Conservation (phyloP, 805 yeast species). For the Saccharomyces eubayanus region DNA sequence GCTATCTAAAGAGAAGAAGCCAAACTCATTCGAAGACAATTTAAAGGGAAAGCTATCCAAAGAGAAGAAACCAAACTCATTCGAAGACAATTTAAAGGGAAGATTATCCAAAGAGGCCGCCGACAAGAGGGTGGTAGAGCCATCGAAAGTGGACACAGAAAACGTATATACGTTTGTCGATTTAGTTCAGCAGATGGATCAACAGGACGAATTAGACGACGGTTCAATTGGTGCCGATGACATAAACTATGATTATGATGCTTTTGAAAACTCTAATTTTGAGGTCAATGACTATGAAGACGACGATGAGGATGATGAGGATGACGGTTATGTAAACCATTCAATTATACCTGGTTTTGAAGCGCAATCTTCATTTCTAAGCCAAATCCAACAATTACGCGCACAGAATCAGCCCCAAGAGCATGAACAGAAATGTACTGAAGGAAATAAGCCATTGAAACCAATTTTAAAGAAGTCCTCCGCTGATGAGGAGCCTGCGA, state of each 20-base stretch:
- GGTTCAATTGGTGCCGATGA: conserved; percentile 16
- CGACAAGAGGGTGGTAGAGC: not conserved
- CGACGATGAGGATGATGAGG: conserved; percentile 12
- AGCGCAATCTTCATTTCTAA: conserved; percentile 22
- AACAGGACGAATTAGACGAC: conserved; percentile 23
- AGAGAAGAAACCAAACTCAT: conserved; percentile 34
- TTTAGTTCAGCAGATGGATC: conserved; percentile 26
- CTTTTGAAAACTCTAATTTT: conserved; percentile 5
- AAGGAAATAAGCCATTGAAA: conserved; percentile 1
- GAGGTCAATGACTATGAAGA: conserved; percentile 3
- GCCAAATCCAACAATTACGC: conserved; percentile 21
- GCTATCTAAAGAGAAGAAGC: conserved; percentile 41
- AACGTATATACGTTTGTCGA: conserved; percentile 30
- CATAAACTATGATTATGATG: conserved; percentile 18
- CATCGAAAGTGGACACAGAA: conserved; percentile 14
- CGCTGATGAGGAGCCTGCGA: not conserved
- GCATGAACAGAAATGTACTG: too few relatives aligned
- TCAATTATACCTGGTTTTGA: conserved; percentile 19
- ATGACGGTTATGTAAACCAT: conserved; percentile 13
- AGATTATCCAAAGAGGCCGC: conserved; percentile 1
- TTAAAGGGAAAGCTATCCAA: conserved; percentile 48
- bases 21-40: conserved; percentile 9
- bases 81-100: conserved; percentile 13
- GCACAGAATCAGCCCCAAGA: conserved; percentile 1
- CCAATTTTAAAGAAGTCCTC: conserved; percentile 10